Conservation (phyloP, 1,284 basidiomycete genomes). For the Ustanciosporium gigantosporum region DNA sequence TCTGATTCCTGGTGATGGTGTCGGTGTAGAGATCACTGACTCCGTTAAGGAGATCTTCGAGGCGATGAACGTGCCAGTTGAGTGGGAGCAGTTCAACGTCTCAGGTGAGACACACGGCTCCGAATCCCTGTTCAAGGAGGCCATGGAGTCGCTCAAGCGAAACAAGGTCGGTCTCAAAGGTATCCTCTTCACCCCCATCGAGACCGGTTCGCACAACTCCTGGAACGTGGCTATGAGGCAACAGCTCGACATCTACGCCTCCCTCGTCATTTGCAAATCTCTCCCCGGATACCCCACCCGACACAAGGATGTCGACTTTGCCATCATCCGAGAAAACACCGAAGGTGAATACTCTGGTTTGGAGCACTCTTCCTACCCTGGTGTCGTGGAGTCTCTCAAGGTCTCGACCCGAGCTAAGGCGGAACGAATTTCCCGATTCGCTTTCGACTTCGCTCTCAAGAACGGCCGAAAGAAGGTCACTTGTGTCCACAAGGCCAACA, state of each 20-base stretch:
- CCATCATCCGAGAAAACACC: slow-evolving; percentile 99
- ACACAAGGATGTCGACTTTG: slow-evolving; percentile 95
- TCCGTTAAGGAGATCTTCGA: slow-evolving; percentile 99
- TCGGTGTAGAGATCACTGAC: slow-evolving; percentile 95
- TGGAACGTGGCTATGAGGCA: slow-evolving; percentile 99
- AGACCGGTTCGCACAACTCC: slow-evolving; percentile 92
- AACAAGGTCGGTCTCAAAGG: slow-evolving; percentile 99
- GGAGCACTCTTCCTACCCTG: slow-evolving; percentile 91
- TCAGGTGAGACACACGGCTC: slow-evolving; percentile 92
- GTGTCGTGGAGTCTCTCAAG: slow-evolving; percentile 98
- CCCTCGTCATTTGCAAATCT: slow-evolving; percentile 96
- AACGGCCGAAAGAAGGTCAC: slow-evolving; percentile 99
- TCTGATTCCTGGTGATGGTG: slow-evolving; percentile 62
- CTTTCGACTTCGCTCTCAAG: slow-evolving; percentile 98
- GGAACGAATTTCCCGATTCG: slow-evolving; percentile 94
- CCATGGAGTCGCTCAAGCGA: slow-evolving; percentile 89
- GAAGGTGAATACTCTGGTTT: slow-evolving; percentile 99
- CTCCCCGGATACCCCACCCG: slow-evolving; percentile 95
- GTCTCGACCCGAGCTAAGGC: slow-evolving; percentile 94
- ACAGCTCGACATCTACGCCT: slow-evolving; percentile 98
- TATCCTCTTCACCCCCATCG: slow-evolving; percentile 97
- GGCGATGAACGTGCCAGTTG: slow-evolving; percentile 94
- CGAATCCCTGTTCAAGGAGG: slow-evolving; percentile 91
- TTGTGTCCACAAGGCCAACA: slow-evolving; percentile 99
- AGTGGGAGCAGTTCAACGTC: slow-evolving; percentile 98